Evolutionary conservation across 208 protist genomes (phyloP).

Genomic region (Trypanosoma cruzi): DNA sequence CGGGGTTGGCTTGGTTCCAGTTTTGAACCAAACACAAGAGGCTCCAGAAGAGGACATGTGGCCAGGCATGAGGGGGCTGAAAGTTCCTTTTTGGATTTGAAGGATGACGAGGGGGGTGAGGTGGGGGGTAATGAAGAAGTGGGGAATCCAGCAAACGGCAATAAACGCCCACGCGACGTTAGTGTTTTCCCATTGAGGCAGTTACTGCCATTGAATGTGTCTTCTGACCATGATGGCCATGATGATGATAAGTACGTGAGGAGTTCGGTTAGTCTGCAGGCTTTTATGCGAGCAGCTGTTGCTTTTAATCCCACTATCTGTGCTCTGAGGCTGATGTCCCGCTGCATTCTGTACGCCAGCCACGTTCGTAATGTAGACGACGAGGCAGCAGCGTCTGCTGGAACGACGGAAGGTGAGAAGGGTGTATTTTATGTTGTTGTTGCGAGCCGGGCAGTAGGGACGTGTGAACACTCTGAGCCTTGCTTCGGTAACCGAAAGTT

Average conservation of each 20-base stretch:
- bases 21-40: not conserved
- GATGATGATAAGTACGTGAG: not conserved
- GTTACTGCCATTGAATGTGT: not conserved
- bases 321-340: constrained; percentile 62
- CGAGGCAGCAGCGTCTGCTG: constrained; percentile 4
- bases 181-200: too few relatives aligned
- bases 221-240: not conserved
- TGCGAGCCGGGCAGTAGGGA: constrained; percentile 49
- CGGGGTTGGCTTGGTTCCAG: constrained; percentile 38
- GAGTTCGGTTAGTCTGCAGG: constrained; percentile 21
- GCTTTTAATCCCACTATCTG: constrained; percentile 58
- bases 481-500: constrained; percentile 89
- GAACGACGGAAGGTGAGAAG: not conserved
- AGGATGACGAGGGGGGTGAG: not conserved
- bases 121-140: not conserved
- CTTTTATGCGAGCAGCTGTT: constrained; percentile 58
- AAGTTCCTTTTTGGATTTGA: not conserved
- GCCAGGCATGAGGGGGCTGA: not conserved
- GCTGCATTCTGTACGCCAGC: constrained; percentile 48
- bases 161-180: not conserved
- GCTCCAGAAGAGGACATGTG: not conserved
- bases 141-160: not conserved
- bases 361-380: constrained; percentile 50
- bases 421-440: constrained; percentile 64
- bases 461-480: constrained; percentile 46